Evolutionary conservation across 164 flowering plant genomes (phyloP).

Genomic region (Chimonanthus salicifolius): DNA sequence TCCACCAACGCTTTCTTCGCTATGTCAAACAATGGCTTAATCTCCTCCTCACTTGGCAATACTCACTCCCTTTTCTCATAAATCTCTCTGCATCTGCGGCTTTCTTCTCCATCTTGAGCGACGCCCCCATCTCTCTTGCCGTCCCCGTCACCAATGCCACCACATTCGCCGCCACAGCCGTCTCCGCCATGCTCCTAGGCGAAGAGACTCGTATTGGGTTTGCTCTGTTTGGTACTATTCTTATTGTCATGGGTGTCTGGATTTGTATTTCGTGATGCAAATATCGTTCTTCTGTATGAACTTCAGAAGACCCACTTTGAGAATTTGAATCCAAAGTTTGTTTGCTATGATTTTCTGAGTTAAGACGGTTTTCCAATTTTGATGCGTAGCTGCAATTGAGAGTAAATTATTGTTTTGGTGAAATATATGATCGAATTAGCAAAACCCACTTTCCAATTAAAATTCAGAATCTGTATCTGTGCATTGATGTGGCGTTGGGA

Average conservation of each 20-base stretch:
- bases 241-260: conserved; percentile 75
- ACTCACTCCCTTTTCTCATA: conserved; percentile 67
- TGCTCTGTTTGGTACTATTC: conserved; percentile 62
- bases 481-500: too few relatives aligned
- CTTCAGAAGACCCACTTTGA: not conserved
- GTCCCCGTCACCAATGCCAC: conserved; percentile 96
- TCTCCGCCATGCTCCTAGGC: conserved; percentile 62
- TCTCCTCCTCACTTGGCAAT: conserved; percentile 72
- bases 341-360: not conserved
- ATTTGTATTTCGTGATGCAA: conserved; percentile 48
- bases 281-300: not conserved
- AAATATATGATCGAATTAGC: not conserved
- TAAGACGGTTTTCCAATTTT: not conserved
- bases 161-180: conserved; percentile 89
- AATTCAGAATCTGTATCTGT: too few relatives aligned
- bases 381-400: not conserved
- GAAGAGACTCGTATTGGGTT: conserved; percentile 52
- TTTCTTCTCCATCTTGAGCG: conserved; percentile 65
- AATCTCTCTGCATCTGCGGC: conserved; percentile 86
- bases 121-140: conserved; percentile 74
- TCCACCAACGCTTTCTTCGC: conserved; percentile 24
- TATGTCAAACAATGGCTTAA: conserved; percentile 39
- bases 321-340: not conserved
- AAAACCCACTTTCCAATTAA: too few relatives aligned
- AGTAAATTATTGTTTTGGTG: not conserved